Base-by-base conservation (phyloP, 2,329 filamentous ascomycete genomes). In the Calonectria ilicicola region DNA sequence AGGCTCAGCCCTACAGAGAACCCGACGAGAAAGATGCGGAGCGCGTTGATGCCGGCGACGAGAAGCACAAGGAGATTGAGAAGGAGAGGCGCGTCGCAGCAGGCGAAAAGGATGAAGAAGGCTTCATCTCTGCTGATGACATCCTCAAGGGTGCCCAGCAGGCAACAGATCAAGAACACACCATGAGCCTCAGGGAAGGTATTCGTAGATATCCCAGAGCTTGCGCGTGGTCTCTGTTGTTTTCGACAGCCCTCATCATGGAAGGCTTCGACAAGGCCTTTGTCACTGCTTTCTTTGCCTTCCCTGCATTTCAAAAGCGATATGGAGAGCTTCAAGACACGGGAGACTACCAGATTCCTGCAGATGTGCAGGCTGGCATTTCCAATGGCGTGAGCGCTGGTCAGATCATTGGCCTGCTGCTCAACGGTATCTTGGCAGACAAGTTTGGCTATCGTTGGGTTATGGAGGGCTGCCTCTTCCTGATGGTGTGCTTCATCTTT, bases 331-430 rank as follows among this genome's bases (percentile, higher is more conserved):
- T 76, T 1, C 74, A 79, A 21, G 49, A 75, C 1, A 75, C 85
- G 38, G 85, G 83, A 17, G 78, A 79, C 3, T 88, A 88, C 70
- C 80, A 88, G 74, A 80, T 90, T 35, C 84, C 86, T 2, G 85
- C 86, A 1, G 79, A 83, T 3, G 89, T 89, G 86, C 88, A 89
- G 78, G 83, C 87, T 0, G 87, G 84, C 7, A 79, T 90, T 9
- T 83, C 82, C 44, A 89, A 88, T 68, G 88, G 85, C 6, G 84
- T 85, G 0, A 81, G 84, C 10, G 83, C 83, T 9, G 89, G 89
- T 4, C 83, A 87, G 69, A 87, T 90, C 46, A 63, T 89, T 2
- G 89, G 89, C 1, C 82, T 89, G 14, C 83, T 89, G 65, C 67
- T 87, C 63, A 88, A 86, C 72, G 89, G 88, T 17, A 81, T 84